A percentile compares a stretch with the other conserved stretches of the same genome.
phyloP scores from a whole-genome alignment of 164 flowering plant genomes.

The Berberis vulgaris region DNA sequence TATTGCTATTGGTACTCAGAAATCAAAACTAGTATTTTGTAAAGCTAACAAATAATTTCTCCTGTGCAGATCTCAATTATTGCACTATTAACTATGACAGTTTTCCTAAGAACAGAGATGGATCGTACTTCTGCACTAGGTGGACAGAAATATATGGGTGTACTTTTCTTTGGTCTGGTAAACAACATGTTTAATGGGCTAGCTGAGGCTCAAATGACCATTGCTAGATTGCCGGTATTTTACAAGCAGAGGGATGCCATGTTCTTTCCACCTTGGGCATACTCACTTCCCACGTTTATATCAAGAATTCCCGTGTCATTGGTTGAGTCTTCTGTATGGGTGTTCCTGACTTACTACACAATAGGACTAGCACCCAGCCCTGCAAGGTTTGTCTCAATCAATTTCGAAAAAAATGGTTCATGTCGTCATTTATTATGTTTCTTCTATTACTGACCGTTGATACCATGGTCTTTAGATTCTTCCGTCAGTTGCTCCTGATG shows the following conservation, averaged over 20 bases:
- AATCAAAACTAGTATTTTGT: background rate
- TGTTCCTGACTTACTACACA: conserved; percentile 44
- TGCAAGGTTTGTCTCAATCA: conserved; percentile 33
- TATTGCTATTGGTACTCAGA: background rate
- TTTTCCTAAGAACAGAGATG: conserved; percentile 49
- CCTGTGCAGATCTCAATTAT: conserved; percentile 27
- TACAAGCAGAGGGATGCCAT: conserved; percentile 39
- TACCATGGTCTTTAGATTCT: conserved; percentile 26
- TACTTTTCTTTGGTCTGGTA: conserved; percentile 27
- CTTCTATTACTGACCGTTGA: background rate
- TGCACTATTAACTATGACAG: conserved; percentile 31
- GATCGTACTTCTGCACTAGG: conserved; percentile 14
- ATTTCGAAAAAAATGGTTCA: background rate
- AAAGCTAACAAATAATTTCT: background rate
- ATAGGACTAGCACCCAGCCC: conserved; percentile 54
- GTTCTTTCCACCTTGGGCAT: conserved; percentile 52
- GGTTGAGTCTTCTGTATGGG: conserved; percentile 45
- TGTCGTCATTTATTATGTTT: background rate
- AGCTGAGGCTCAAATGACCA: conserved; percentile 26
- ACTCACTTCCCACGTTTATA: conserved; percentile 48
- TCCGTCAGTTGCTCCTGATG: conserved; percentile 44
- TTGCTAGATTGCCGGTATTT: conserved; percentile 29
- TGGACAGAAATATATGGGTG: conserved; percentile 24
- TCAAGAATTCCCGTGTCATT: conserved; percentile 46
- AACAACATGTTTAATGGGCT: conserved; percentile 36